Percentiles rank a stretch among this genome's conserved stretches.
Evolutionary conservation across 2,329 filamentous ascomycete species (phyloP).

Genomic region (Colletotrichum graminicola): DNA sequence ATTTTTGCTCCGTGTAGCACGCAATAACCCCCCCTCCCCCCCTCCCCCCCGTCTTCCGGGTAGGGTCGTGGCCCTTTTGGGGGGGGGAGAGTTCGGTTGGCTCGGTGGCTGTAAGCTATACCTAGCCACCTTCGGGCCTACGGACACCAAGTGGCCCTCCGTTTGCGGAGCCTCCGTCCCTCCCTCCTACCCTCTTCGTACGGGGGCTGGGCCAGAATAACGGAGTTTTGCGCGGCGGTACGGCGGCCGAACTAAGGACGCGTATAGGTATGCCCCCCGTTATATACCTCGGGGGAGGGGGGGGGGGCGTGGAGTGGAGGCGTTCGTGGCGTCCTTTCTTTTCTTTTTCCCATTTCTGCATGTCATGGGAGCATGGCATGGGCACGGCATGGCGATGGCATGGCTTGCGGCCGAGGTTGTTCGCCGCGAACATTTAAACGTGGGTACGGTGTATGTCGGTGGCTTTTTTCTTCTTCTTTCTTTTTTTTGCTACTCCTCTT

Average conservation of each 20-base stretch:
- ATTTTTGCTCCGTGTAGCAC: too few species aligned
- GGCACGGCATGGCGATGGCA: too few species aligned
- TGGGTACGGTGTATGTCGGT: background rate
- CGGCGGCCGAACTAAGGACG: slow-evolving; percentile 27
- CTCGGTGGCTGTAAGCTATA: too few species aligned
- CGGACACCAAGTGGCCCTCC: background rate
- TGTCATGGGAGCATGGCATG: background rate
- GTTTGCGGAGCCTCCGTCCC: slow-evolving; percentile 27
- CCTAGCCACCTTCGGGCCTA: too few species aligned
- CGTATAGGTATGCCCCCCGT: background rate
- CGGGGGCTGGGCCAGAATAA: background rate
- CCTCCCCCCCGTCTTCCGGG: too few species aligned
- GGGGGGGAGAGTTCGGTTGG: too few species aligned
- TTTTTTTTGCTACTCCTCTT: background rate
- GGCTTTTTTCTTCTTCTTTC: background rate
- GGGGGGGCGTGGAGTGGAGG: background rate
- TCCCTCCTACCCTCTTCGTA: background rate
- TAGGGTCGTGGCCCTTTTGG: too few species aligned
- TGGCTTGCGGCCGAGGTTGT: background rate
- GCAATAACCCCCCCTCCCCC: too few species aligned
- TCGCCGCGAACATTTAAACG: slow-evolving; percentile 4
- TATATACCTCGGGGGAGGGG: background rate
- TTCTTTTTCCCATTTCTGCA: background rate
- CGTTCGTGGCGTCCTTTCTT: background rate
- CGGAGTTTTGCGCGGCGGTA: slow-evolving; percentile 38